A percentile compares a stretch with the other conserved stretches of the same genome.
phyloP scores from a whole-genome alignment of 2,329 filamentous ascomycete genomes.

The Septoria linicola region DNA sequence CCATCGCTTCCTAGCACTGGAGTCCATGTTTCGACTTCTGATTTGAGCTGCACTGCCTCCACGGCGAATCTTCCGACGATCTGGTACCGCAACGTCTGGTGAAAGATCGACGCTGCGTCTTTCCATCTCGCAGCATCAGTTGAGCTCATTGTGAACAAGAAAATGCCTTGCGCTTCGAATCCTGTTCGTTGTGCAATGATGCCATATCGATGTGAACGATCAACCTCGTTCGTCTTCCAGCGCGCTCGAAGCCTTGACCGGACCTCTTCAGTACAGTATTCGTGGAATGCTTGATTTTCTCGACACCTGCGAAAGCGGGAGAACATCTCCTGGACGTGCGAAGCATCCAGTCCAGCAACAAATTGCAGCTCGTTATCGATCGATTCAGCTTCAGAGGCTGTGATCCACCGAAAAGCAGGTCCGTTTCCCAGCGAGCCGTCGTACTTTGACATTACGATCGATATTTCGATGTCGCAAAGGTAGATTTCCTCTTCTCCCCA shows the following conservation, averaged over 20 bases:
- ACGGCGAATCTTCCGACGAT: constrained; percentile 11
- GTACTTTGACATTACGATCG: constrained; percentile 17
- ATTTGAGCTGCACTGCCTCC: constrained; percentile 13
- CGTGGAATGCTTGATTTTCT: constrained; percentile 9
- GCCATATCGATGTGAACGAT: constrained; percentile 10
- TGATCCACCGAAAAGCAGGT: constrained; percentile 15
- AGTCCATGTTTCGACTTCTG: constrained; percentile 9
- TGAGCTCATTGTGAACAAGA: constrained; percentile 11
- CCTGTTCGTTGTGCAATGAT: constrained; percentile 1
- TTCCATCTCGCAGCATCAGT: constrained; percentile 8
- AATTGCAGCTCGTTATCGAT: neutral
- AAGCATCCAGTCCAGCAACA: constrained; percentile 8
- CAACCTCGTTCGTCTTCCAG: constrained; percentile 7
- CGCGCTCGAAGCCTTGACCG: neutral
- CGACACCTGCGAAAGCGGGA: constrained; percentile 8
- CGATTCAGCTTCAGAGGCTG: neutral
- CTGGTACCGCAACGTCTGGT: constrained; percentile 1
- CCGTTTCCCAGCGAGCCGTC: constrained; percentile 17
- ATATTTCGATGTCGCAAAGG: constrained; percentile 14
- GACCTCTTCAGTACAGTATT: constrained; percentile 11
- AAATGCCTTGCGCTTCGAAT: neutral
- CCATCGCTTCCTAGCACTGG: constrained; percentile 1
- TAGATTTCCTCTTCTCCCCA: constrained; percentile 8
- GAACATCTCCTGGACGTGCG: constrained; percentile 12
- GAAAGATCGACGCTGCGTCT: constrained; percentile 1